These are phyloP conservation scores for Phytophthora macrochlamydospora DNA, from an alignment of 352 stramenopile species.

Conservation along the genomic window DNA sequence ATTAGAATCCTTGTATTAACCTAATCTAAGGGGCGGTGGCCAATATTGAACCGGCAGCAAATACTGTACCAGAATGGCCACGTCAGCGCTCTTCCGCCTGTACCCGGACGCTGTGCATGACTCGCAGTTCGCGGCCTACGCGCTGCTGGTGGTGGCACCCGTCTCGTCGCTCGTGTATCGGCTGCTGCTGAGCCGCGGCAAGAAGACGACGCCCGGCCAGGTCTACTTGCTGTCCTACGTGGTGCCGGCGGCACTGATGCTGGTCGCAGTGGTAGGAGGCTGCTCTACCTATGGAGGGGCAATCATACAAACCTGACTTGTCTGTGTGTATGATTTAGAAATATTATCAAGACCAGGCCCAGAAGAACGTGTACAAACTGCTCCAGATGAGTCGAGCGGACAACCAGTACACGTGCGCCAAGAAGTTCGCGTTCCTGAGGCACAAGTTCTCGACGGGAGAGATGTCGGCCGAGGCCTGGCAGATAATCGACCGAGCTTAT, in stretches of 20 bases:
- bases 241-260: slow-evolving; percentile 48
- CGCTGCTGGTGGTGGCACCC: slow-evolving; percentile 53
- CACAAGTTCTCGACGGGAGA: slow-evolving; percentile 52
- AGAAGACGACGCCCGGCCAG: slow-evolving; percentile 46
- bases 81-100: slow-evolving; percentile 43
- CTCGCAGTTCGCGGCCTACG: slow-evolving; percentile 44
- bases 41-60: too few relatives aligned
- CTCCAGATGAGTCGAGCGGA: slow-evolving; percentile 60
- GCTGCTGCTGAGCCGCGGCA: slow-evolving; percentile 42
- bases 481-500: slow-evolving; percentile 59
- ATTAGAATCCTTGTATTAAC: neutral
- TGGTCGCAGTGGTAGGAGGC: slow-evolving; percentile 34
- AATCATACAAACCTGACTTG: too few relatives aligned
- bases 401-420: slow-evolving; percentile 55
- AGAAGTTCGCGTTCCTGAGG: slow-evolving; percentile 66
- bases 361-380: slow-evolving; percentile 41
- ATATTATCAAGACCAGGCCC: slow-evolving; percentile 21
- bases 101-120: slow-evolving; percentile 56
- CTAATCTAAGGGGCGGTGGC: too few relatives aligned
- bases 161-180: slow-evolving; percentile 37
- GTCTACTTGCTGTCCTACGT: slow-evolving; percentile 51
- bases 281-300: neutral
- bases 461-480: slow-evolving; percentile 60
- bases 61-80: slow-evolving; percentile 1
- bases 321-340: slow-evolving; percentile 6